A percentile compares a stretch with the other conserved stretches of the same genome.
These are phyloP conservation scores for Moricandia moricandioides DNA, from an alignment of 345 rosid species.

Conservation along the genomic window DNA sequence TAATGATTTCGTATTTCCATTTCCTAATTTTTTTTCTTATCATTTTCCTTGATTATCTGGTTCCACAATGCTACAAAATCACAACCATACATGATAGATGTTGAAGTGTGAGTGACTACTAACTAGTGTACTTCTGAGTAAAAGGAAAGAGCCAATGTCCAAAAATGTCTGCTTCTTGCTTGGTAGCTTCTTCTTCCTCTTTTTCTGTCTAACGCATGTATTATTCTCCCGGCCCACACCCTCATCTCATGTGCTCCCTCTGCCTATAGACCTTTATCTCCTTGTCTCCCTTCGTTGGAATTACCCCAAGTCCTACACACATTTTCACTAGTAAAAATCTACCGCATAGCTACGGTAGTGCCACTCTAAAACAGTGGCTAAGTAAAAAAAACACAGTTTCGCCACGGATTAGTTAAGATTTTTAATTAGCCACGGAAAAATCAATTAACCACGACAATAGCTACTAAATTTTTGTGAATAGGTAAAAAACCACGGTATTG, in stretches of 20 bases:
- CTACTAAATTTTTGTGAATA: too few relatives aligned
- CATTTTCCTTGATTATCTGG: neutral
- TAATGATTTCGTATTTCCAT: too few relatives aligned
- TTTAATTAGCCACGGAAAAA: too few relatives aligned
- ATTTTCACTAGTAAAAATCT: too few relatives aligned
- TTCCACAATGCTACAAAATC: neutral
- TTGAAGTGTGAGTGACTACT: constrained; percentile 13
- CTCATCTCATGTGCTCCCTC: constrained; percentile 28
- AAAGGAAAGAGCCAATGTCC: neutral
- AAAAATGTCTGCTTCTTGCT: constrained; percentile 10
- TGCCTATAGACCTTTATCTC: neutral
- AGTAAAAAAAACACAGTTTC: too few relatives aligned
- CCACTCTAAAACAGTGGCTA: too few relatives aligned
- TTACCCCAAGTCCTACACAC: neutral
- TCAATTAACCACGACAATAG: too few relatives aligned
- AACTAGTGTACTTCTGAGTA: neutral
- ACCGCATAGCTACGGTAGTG: too few relatives aligned
- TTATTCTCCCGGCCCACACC: constrained; percentile 23
- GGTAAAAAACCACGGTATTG: too few relatives aligned
- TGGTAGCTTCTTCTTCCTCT: constrained; percentile 8
- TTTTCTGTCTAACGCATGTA: neutral
- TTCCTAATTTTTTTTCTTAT: neutral
- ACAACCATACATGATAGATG: neutral
- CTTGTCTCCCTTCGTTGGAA: constrained; percentile 20
- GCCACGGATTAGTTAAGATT: too few relatives aligned